These are phyloP conservation scores for Pseudocercospora vitis DNA, from an alignment of 2,329 filamentous ascomycete genomes.

Conservation along the genomic window DNA sequence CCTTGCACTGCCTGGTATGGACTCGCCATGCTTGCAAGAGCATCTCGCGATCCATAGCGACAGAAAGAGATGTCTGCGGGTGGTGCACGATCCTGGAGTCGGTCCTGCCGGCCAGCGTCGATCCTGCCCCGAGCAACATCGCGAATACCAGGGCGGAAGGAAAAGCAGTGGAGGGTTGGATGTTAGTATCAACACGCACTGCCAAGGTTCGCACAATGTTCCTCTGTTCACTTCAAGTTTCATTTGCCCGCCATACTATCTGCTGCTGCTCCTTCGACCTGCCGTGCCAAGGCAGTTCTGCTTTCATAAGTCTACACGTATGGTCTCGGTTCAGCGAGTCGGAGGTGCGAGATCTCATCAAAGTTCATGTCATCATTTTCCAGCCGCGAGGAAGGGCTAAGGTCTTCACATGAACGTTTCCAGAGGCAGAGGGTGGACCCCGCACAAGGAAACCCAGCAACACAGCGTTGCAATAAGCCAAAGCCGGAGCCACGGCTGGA, in stretches of 20 bases:
- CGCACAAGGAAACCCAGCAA: too few relatives aligned
- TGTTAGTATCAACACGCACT: not conserved
- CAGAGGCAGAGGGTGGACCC: too few relatives aligned
- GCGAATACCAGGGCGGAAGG: not conserved
- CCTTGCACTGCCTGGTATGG: slow-evolving; percentile 16
- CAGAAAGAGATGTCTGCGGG: slow-evolving; percentile 12
- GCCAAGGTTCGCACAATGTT: not conserved
- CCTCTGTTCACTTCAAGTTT: not conserved
- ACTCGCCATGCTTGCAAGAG: slow-evolving; percentile 15
- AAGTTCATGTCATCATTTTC: too few relatives aligned
- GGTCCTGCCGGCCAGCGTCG: not conserved
- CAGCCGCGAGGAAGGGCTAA: too few relatives aligned
- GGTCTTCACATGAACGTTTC: too few relatives aligned
- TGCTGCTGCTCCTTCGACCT: not conserved
- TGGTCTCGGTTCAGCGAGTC: not conserved
- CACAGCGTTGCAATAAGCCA: too few relatives aligned
- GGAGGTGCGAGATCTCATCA: too few relatives aligned
- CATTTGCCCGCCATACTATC: not conserved
- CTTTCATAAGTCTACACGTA: too few relatives aligned
- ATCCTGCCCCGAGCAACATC: not conserved
- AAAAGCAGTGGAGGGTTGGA: not conserved
- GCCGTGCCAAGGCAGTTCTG: not conserved
- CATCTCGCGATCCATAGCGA: slow-evolving; percentile 7
- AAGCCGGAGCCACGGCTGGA: too few relatives aligned
- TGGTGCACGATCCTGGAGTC: not conserved